Percentiles rank a stretch among this genome's conserved stretches.
These are phyloP conservation scores for Lizonia empirigonia DNA, from an alignment of 2,329 filamentous ascomycete genomes.

Conservation along the genomic window DNA sequence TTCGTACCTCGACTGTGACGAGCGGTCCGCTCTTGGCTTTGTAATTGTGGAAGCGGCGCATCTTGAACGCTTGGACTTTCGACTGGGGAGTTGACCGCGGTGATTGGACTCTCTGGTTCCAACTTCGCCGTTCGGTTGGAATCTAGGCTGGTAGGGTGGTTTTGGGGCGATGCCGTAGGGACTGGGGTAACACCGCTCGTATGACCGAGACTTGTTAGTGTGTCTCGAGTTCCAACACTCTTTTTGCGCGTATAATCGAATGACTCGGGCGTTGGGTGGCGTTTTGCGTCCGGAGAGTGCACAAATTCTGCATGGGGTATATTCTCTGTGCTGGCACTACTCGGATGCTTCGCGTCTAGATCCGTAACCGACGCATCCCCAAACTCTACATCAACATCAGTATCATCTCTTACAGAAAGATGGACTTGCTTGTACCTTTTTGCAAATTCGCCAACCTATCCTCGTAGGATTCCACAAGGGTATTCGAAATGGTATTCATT, in stretches of 20 bases:
- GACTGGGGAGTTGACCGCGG: slow-evolving; percentile 1
- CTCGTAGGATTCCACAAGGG: slow-evolving; percentile 35
- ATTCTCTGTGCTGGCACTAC: background rate
- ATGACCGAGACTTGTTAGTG: slow-evolving; percentile 1
- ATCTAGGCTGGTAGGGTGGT: background rate
- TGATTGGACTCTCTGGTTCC: slow-evolving; percentile 1
- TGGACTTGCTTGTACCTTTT: slow-evolving; percentile 6
- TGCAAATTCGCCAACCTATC: slow-evolving; percentile 34
- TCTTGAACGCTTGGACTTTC: background rate
- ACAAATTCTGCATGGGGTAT: slow-evolving; percentile 11
- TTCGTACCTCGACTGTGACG: slow-evolving; percentile 10
- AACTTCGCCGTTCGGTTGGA: background rate
- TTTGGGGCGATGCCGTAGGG: background rate
- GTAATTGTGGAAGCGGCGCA: background rate
- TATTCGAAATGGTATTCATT: slow-evolving; percentile 34
- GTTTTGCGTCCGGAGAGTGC: background rate
- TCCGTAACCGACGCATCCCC: slow-evolving; percentile 27
- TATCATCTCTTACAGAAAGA: background rate
- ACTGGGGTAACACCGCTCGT: background rate
- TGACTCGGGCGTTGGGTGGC: background rate
- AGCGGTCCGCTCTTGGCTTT: slow-evolving; percentile 3
- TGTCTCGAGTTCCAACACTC: background rate
- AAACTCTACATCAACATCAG: slow-evolving; percentile 20
- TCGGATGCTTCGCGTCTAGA: slow-evolving; percentile 20
- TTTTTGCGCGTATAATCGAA: background rate